Base-by-base conservation (phyloP, 768 basidiomycete species). In the Pleurotus djamor region DNA sequence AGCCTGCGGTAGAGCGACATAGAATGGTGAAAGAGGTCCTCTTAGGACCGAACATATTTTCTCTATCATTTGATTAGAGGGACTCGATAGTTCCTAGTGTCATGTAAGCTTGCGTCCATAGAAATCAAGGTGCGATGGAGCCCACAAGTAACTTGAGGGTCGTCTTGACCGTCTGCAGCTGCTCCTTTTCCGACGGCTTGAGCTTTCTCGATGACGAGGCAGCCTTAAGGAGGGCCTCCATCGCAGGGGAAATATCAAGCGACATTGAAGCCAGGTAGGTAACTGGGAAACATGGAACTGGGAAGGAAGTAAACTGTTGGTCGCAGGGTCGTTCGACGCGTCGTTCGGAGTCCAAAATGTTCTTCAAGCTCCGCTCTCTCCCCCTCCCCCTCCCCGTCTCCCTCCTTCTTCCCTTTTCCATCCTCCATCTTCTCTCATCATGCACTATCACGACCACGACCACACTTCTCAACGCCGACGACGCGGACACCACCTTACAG, bases 41-140 rank as follows among this genome's bases (percentile, higher is more conserved):
- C 82, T 77, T 47, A 86, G 72, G 52, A 78, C 68, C 4, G 67
- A 64, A 4, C 71, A 63, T 48, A 86, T 68, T 57, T 73, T 77
- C 28, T 65, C 66, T n/a, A 76, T 66, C 21, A 72, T 71, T 57
- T 72, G 63, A n/a, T 68, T 45, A 12, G 80, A 77, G 12, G 75
- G 65, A 2, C 71, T 59, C 2, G 76, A 72, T 0, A 74, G 70
- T 52, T 79, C 75, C 81, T 83, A 44, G 28, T 56, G n/a, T 17
- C 28, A 38, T 9, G 52, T n/a, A 3, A 33, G 12, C 14, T 51
- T 4, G 34, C 21, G 21, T 17, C 14, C 10, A 14, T 33, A 10
- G 21, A 33, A 7, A 12, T 21, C 3, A 28, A 14, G 34, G 14
- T n/a, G n/a, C 10, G 51, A 52, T n/a, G 21, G 21, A 14, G 17